Conservation (phyloP, 1,139 yeast genomes). For the Blastobotrys proliferans region DNA sequence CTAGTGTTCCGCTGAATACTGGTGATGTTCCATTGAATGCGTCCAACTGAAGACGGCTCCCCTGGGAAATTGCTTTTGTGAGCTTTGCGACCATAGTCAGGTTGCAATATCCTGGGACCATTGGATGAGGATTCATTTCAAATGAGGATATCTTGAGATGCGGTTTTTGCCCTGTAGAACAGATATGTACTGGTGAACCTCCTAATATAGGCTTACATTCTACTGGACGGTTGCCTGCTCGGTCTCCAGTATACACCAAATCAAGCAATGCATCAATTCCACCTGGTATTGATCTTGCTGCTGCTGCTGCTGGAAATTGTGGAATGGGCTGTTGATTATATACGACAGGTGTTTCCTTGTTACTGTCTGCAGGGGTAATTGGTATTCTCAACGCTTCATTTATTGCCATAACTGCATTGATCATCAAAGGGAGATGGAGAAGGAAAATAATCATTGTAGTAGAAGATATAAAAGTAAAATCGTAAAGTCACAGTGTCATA, state of each 20-base stretch:
- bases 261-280: slow-evolving; percentile 5
- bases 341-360: no score
- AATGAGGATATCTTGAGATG: slow-evolving; percentile 10
- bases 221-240: slow-evolving; percentile 6
- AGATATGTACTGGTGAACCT: slow-evolving; percentile 6
- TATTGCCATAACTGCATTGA: background rate
- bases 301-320: background rate
- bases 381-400: slow-evolving; percentile 6
- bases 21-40: slow-evolving; percentile 19
- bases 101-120: slow-evolving; percentile 28
- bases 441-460: no score
- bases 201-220: slow-evolving; percentile 6
- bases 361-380: background rate
- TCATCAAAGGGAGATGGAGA: no score
- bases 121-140: slow-evolving; percentile 26
- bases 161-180: background rate
- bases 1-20: slow-evolving; percentile 25
- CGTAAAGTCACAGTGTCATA: background rate
- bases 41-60: slow-evolving; percentile 23
- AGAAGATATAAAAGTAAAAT: no score
- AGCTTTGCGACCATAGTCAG: slow-evolving; percentile 25
- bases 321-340: background rate
- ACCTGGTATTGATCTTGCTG: slow-evolving; percentile 1
- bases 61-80: slow-evolving; percentile 22
- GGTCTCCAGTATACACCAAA: slow-evolving; percentile 8